Evolutionary conservation across 2,329 filamentous ascomycete species (phyloP).

Genomic region (Orbilia ellipsospora): DNA sequence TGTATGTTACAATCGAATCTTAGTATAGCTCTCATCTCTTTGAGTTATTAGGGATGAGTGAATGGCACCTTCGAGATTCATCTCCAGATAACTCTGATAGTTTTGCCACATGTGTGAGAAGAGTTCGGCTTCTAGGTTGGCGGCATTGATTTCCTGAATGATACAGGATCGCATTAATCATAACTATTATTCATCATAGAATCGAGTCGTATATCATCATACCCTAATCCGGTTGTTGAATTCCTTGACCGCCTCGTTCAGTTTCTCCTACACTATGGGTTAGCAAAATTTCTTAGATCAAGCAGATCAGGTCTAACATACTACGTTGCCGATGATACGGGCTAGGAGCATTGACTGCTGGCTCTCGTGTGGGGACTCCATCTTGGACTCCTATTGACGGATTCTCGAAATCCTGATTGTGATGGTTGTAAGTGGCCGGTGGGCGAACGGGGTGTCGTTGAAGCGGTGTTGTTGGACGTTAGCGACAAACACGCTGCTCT

Average conservation of each 20-base stretch:
- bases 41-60: background rate
- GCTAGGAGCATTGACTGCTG: constrained; percentile 54
- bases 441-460: background rate
- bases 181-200: background rate
- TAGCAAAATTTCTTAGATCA: constrained; percentile 3
- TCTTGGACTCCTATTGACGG: constrained; percentile 4
- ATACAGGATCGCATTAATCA: background rate
- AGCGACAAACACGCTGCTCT: background rate
- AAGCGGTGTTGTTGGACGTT: background rate
- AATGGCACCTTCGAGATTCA: constrained; percentile 49
- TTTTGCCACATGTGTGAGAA: constrained; percentile 56
- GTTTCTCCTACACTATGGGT: constrained; percentile 41
- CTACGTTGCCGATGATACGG: constrained; percentile 54
- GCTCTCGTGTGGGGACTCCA: constrained; percentile 54
- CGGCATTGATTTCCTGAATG: constrained; percentile 52
- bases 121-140: constrained; percentile 51
- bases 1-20: constrained; percentile 1
- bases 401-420: background rate
- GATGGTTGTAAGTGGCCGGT: constrained; percentile 14
- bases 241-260: constrained; percentile 54
- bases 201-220: background rate
- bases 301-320: constrained; percentile 1
- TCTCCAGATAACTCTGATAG: constrained; percentile 53
- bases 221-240: constrained; percentile 54
- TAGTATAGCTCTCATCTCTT: too few relatives aligned